A percentile compares a stretch with the other conserved stretches of the same genome.
These are phyloP conservation scores for Phaffomyces opuntiae DNA, from an alignment of 805 yeast species.

Conservation along the genomic window DNA sequence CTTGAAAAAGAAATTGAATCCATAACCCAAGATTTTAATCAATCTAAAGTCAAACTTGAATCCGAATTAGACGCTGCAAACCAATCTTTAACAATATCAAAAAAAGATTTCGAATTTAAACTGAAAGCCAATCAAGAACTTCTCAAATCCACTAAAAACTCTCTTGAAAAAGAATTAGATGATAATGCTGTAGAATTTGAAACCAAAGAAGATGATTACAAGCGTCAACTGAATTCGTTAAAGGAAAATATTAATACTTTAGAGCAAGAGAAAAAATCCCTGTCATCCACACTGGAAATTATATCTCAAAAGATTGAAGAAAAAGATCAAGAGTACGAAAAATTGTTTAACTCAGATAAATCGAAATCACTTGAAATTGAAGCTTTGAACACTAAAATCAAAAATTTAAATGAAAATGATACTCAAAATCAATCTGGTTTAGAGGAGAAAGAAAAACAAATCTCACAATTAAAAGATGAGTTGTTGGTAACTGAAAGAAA, in stretches of 20 bases:
- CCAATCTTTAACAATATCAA: background rate
- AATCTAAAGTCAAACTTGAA: too few species aligned
- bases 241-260: conserved; percentile 22
- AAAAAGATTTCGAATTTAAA: background rate
- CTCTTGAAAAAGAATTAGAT: conserved; percentile 20
- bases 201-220: conserved; percentile 22
- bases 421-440: background rate
- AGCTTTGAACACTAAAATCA: background rate
- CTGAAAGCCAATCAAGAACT: background rate
- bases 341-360: conserved; percentile 10
- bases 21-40: too few species aligned
- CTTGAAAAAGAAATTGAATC: too few species aligned
- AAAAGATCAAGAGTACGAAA: conserved; percentile 19
- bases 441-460: background rate
- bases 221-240: conserved; percentile 19
- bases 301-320: conserved; percentile 28
- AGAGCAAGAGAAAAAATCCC: conserved; percentile 27
- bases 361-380: conserved; percentile 8
- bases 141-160: background rate
- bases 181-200: conserved; percentile 23
- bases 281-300: conserved; percentile 25
- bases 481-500: conserved; percentile 3
- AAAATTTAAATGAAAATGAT: background rate
- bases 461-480: background rate
- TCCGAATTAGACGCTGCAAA: too few species aligned